Base-by-base conservation (phyloP, 2,329 filamentous ascomycete species). In the Leptographium flavum region DNA sequence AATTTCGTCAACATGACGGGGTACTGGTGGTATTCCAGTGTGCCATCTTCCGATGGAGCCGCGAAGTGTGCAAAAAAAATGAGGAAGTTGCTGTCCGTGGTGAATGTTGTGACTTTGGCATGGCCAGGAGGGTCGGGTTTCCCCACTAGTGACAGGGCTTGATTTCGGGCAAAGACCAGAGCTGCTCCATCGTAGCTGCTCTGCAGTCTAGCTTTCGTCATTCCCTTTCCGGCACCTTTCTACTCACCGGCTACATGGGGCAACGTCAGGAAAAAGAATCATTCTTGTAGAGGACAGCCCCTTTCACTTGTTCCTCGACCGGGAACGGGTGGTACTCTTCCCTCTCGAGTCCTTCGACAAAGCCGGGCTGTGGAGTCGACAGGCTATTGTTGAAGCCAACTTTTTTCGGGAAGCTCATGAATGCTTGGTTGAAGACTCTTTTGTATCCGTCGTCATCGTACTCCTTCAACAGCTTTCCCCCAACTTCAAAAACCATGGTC, bases 161-260 rank as follows among this genome's bases (percentile, higher is more conserved):
- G 38, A 19, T 53, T 58, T 17, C 58, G 49, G 5, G 52, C 53
- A 19, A 56, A 54, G 15, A 57, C 56, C 4, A 60, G 49, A 1
- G 56, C 52, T 2, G 57, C 55, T 7, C 57, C 58, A 31, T 54
- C 48, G 32, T 57, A 56, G 1, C 50, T 45, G 40, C 52, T 49
- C 42, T 53, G 51, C 11, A 53, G n/a, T 37, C 23, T 46, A 10
- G 53, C 55, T 31, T 46, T 4, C 15, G 42, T 31, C 48, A 53
- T 45, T 36, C 51, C 25, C 6, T 49, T 46, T 8, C 44, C 45
- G 5, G 17, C 37, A 4, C 40, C 46, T 32, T 55, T 54, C 31
- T 48, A 55, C 27, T 60, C 57, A 4, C 55, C 58, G 7, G 54
- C 53, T 1, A 60, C 4, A 31, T 59, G 58, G 3, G 58, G 53